A percentile compares a stretch with the other conserved stretches of the same genome.
Conservation (phyloP, 2,329 filamentous ascomycete genomes). For the Neopestalotiopsis rosae region DNA sequence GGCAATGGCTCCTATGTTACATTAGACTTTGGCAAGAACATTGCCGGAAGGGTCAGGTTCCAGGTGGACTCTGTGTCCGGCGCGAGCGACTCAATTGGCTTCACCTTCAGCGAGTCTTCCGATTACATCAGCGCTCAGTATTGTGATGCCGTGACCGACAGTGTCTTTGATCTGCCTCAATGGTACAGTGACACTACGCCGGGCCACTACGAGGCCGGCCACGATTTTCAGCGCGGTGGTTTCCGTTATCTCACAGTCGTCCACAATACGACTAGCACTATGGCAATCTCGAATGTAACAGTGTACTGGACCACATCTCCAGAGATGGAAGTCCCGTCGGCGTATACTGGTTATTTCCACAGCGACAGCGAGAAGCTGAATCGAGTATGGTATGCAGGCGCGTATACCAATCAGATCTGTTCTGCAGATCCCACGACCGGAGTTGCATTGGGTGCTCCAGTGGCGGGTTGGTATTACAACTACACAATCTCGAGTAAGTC, state of each 20-base stretch:
- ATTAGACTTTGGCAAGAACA: background rate
- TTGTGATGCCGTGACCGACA: background rate
- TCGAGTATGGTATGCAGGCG: conserved; percentile 60
- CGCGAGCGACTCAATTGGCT: background rate
- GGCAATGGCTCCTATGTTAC: background rate
- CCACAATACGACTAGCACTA: background rate
- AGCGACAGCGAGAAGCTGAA: conserved; percentile 56
- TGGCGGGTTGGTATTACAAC: background rate
- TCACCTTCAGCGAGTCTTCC: background rate
- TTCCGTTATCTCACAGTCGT: conserved; percentile 4
- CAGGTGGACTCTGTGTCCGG: background rate
- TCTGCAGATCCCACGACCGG: conserved; percentile 20
- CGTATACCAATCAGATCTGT: conserved; percentile 53
- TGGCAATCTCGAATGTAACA: background rate
- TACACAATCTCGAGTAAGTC: background rate
- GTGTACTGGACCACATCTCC: background rate
- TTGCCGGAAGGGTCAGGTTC: background rate
- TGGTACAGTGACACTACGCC: background rate
- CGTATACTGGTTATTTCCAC: conserved; percentile 59
- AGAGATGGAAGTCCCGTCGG: conserved; percentile 22
- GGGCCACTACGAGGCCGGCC: background rate
- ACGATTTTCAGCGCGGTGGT: background rate
- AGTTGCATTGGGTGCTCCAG: background rate
- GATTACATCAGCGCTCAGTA: background rate
- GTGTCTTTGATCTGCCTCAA: background rate